Evolutionary conservation across 257 asterid species (phyloP).

Genomic region (Solanum megistacrolobum): DNA sequence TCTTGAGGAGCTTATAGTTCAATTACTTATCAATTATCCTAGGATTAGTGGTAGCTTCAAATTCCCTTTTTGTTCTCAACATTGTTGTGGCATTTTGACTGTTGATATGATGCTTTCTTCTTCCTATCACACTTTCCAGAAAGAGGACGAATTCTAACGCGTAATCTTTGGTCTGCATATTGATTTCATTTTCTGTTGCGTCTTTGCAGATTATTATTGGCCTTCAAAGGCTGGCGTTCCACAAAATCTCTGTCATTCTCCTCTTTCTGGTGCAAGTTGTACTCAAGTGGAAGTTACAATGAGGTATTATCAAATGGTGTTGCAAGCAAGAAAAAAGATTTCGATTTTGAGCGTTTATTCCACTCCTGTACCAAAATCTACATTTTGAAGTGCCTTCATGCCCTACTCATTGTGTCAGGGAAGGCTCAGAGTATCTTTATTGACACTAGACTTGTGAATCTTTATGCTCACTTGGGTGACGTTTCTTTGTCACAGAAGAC

Average conservation of each 20-base stretch:
- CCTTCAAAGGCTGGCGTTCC: conserved; percentile 29
- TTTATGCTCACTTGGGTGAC: conserved; percentile 57
- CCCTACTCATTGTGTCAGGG: conserved; percentile 64
- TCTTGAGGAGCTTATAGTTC: background rate
- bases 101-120: background rate
- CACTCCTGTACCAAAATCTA: conserved; percentile 34
- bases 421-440: conserved; percentile 30
- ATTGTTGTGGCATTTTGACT: background rate
- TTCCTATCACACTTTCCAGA: background rate
- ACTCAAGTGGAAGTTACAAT: conserved; percentile 20
- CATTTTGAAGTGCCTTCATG: conserved; percentile 44
- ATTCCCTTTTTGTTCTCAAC: background rate
- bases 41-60: background rate
- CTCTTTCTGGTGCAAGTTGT: background rate
- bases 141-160: background rate
- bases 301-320: conserved; percentile 14
- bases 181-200: background rate
- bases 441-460: conserved; percentile 56
- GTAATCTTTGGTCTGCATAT: background rate
- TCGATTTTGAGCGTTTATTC: conserved; percentile 48
- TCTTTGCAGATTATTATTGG: conserved; percentile 23
- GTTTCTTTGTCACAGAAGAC: conserved; percentile 37
- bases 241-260: conserved; percentile 2
- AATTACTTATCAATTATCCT: background rate
- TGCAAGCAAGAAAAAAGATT: conserved; percentile 13